These are phyloP conservation scores for Mycena latifolia DNA, from an alignment of 768 basidiomycete genomes.

Conservation along the genomic window DNA sequence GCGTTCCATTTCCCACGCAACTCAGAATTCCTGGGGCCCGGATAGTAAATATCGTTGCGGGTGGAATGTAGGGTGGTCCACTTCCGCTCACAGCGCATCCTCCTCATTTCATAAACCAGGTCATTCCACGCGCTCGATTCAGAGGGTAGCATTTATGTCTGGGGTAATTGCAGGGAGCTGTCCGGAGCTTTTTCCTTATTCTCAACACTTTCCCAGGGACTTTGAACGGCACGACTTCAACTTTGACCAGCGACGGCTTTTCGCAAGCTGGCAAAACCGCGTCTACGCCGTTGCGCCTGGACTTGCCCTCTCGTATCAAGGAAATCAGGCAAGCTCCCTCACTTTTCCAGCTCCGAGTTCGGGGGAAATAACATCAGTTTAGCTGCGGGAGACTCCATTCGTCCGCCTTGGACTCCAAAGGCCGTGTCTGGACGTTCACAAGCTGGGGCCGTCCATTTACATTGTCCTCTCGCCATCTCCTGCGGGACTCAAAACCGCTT, in stretches of 20 bases:
- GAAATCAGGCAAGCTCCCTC: slow-evolving; percentile 68
- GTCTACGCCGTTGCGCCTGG: slow-evolving; percentile 65
- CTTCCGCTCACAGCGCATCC: neutral
- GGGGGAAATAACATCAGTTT: neutral
- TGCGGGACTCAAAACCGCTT: slow-evolving; percentile 53
- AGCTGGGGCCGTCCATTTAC: slow-evolving; percentile 86
- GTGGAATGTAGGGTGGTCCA: slow-evolving; percentile 72
- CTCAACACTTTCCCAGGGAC: slow-evolving; percentile 59
- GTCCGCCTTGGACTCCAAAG: slow-evolving; percentile 68
- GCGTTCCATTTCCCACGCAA: slow-evolving; percentile 74
- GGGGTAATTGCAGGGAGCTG: slow-evolving; percentile 65
- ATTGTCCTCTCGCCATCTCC: slow-evolving; percentile 60
- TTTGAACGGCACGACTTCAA: slow-evolving; percentile 59
- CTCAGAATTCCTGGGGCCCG: slow-evolving; percentile 70
- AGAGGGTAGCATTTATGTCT: slow-evolving; percentile 78
- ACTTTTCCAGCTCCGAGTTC: neutral
- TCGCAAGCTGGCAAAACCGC: slow-evolving; percentile 65
- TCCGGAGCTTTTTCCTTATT: slow-evolving; percentile 21
- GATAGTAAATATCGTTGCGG: slow-evolving; percentile 81
- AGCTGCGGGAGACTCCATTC: slow-evolving; percentile 87
- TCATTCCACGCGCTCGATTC: slow-evolving; percentile 90
- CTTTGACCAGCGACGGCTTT: slow-evolving; percentile 66
- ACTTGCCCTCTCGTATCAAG: slow-evolving; percentile 69
- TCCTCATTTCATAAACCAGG: slow-evolving; percentile 55
- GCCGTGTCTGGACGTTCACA: slow-evolving; percentile 79